Evolutionary conservation across 208 protist genomes (phyloP).

Genomic region (Naegleria lovaniensis): DNA sequence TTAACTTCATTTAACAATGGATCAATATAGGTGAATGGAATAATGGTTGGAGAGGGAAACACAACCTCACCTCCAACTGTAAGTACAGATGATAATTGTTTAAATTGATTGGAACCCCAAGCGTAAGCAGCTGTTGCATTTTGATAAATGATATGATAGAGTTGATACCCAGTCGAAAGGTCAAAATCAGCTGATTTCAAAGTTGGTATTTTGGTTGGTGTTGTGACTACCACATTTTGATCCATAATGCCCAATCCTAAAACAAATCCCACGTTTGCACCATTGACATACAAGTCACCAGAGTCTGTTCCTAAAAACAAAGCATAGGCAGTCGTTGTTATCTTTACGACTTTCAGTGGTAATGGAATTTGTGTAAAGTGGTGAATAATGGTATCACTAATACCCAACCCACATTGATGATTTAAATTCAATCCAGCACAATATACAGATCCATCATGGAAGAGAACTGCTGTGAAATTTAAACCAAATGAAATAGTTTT

Average conservation of each 20-base stretch:
- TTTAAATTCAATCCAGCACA: not conserved
- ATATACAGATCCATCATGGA: not conserved
- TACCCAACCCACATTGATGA: not conserved
- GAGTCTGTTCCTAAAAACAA: not conserved
- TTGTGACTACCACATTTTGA: not conserved
- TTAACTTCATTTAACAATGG: not conserved
- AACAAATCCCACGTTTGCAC: not conserved
- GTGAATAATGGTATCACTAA: not conserved
- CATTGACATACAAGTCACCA: not conserved
- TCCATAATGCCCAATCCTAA: not conserved
- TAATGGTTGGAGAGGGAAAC: not conserved
- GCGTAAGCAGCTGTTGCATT: not conserved
- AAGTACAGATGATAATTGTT: too few species aligned
- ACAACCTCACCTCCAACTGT: too few species aligned
- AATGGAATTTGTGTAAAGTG: not conserved
- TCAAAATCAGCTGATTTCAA: not conserved
- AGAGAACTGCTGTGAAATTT: not conserved
- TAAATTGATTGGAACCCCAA: not conserved
- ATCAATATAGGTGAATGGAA: not conserved
- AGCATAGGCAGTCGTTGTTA: not conserved
- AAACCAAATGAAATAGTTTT: not conserved
- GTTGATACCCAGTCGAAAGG: not conserved
- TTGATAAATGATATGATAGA: not conserved
- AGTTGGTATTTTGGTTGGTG: not conserved
- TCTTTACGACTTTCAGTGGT: not conserved